Conservation (phyloP, 495 filamentous ascomycete genomes). For the Lasiosphaeria ovina region DNA sequence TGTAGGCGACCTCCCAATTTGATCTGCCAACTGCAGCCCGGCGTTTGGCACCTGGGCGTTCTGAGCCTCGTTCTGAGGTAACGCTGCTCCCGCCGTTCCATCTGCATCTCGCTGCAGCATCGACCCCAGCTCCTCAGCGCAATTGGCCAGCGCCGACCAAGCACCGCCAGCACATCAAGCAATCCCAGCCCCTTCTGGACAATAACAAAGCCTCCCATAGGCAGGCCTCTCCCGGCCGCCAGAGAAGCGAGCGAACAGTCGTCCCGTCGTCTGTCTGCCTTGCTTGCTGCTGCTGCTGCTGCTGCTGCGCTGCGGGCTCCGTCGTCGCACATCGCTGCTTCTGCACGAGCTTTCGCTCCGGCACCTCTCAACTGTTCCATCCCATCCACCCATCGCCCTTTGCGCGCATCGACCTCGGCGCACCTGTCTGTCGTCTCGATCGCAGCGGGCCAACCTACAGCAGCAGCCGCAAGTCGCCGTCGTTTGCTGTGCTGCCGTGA, state of each 20-base stretch:
- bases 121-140: constrained; percentile 30
- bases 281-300: too few species aligned
- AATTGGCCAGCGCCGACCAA: constrained; percentile 34
- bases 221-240: constrained; percentile 22
- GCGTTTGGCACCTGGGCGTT: too few species aligned
- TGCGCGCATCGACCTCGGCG: neutral
- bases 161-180: constrained; percentile 42
- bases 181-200: constrained; percentile 35
- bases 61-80: too few species aligned
- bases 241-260: constrained; percentile 16
- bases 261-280: neutral
- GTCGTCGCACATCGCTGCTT: constrained; percentile 15
- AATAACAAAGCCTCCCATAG: constrained; percentile 43
- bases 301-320: constrained; percentile 7
- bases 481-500: neutral
- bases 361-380: constrained; percentile 6
- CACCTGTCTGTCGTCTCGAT: constrained; percentile 3
- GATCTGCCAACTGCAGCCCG: too few species aligned
- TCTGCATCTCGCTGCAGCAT: constrained; percentile 37
- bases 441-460: neutral
- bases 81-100: constrained; percentile 15
- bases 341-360: constrained; percentile 8
- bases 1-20: too few species aligned
- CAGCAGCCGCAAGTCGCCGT: neutral
- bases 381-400: neutral